Percentiles rank a stretch among this genome's conserved stretches.
phyloP scores from a whole-genome alignment of 2,329 filamentous ascomycete species.

The Orbilia javanica region DNA sequence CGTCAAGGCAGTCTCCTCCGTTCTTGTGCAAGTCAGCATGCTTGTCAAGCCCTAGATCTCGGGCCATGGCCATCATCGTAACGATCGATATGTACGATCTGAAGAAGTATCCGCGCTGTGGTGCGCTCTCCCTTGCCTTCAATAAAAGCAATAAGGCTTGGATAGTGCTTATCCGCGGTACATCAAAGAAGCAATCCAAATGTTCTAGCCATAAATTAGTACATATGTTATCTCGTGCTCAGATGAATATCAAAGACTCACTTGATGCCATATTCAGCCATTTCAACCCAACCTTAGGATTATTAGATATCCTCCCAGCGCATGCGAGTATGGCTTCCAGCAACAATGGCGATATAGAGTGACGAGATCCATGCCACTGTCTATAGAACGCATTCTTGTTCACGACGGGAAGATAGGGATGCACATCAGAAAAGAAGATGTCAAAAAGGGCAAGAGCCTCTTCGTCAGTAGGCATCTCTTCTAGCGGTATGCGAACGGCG shows the following conservation, averaged over 20 bases:
- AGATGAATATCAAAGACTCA: slow-evolving; percentile 66
- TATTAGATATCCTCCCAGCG: slow-evolving; percentile 83
- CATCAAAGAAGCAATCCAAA: slow-evolving; percentile 92
- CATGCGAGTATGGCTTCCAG: slow-evolving; percentile 93
- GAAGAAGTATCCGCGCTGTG: slow-evolving; percentile 95
- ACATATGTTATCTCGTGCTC: slow-evolving; percentile 4
- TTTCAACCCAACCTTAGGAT: slow-evolving; percentile 85
- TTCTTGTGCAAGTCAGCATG: slow-evolving; percentile 83
- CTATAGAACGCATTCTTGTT: slow-evolving; percentile 85
- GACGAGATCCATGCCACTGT: slow-evolving; percentile 85
- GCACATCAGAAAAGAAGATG: slow-evolving; percentile 89
- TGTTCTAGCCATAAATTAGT: slow-evolving; percentile 73
- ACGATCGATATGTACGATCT: slow-evolving; percentile 97
- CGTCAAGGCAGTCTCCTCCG: slow-evolving; percentile 77
- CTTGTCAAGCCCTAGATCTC: slow-evolving; percentile 89
- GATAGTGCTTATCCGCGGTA: slow-evolving; percentile 88
- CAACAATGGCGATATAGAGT: slow-evolving; percentile 88
- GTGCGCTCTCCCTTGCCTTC: slow-evolving; percentile 91
- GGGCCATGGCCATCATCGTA: slow-evolving; percentile 90
- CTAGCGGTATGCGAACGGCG: slow-evolving; percentile 77
- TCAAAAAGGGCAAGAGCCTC: slow-evolving; percentile 87
- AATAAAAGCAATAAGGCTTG: slow-evolving; percentile 88
- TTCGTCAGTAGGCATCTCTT: slow-evolving; percentile 90
- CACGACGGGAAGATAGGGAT: slow-evolving; percentile 91
- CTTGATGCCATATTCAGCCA: slow-evolving; percentile 92